Percentiles rank a stretch among this genome's conserved stretches.
phyloP scores from a whole-genome alignment of 2,329 filamentous ascomycete genomes.

The Exophiala sp. region DNA sequence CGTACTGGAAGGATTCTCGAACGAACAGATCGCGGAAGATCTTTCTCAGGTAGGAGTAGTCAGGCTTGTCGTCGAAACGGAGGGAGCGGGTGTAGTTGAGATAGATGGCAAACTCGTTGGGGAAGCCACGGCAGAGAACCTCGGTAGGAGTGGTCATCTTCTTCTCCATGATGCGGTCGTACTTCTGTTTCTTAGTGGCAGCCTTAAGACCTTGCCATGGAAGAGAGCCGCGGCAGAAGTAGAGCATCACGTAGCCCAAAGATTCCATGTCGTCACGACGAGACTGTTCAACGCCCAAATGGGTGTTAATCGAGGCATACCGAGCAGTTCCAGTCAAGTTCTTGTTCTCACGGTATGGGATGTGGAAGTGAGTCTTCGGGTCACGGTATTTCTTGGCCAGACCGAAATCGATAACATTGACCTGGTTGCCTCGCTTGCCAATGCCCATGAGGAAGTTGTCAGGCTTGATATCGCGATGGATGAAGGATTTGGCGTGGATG shows the following conservation, averaged over 20 bases:
- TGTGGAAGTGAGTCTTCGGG: constrained; percentile 99
- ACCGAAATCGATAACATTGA: constrained; percentile 99
- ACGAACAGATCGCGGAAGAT: constrained; percentile 99
- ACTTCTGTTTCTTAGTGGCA: constrained; percentile 99
- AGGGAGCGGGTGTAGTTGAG: constrained; percentile 98
- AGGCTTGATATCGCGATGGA: constrained; percentile 99
- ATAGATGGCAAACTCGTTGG: constrained; percentile 99
- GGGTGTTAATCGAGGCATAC: constrained; percentile 98
- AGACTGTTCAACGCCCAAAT: constrained; percentile 96
- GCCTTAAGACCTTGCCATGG: constrained; percentile 98
- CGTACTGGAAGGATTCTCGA: constrained; percentile 98
- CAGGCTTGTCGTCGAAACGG: constrained; percentile 98
- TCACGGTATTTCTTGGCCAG: constrained; percentile 99
- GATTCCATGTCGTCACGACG: constrained; percentile 99
- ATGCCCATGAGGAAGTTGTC: constrained; percentile 99
- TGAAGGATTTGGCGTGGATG: constrained; percentile 99
- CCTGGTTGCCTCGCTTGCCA: constrained; percentile 97
- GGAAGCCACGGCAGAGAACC: constrained; percentile 97
- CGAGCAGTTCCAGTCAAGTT: constrained; percentile 97
- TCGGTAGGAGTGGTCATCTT: constrained; percentile 99
- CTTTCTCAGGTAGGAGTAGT: constrained; percentile 99
- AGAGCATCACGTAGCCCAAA: constrained; percentile 97
- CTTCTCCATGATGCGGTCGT: constrained; percentile 99
- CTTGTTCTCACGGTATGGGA: constrained; percentile 99
- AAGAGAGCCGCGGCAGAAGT: constrained; percentile 98